Base-by-base conservation (phyloP, 2,329 filamentous ascomycete genomes). In the Aspergillus ibericus region DNA sequence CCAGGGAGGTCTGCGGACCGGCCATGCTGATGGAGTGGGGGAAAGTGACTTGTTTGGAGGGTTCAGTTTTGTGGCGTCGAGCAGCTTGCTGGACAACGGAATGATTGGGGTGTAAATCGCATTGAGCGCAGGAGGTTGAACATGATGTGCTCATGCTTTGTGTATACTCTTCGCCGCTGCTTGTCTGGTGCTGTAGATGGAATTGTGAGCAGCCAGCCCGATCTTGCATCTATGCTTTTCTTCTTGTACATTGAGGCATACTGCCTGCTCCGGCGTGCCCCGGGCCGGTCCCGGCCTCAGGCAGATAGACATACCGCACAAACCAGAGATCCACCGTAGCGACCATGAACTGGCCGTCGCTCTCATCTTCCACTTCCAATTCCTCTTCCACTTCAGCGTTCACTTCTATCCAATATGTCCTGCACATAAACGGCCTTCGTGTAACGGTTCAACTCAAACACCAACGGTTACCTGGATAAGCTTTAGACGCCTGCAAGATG, bases 31-130 rank as follows among this genome's bases (percentile, higher is more conserved):
- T 9, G 63, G 68, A 6, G 42, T 61, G 49, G 59, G 67, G 42
- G 76, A 75, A 40, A 68, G 66, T 27, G 73, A 81, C 62, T 77
- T 76, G 0, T 81, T 81, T 64, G 78, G 78, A 35, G 79, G 79
- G 4, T 81, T 81, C 56, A 80, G 78, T 61, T 81, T 79, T 49
- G 79, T 81, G 54, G 79, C 78, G 35, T 77, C 78, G 27, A 78
- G 74, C 63, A 80, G 78, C 55, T 66, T 81, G 51, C 70, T 81
- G 44, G 77, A 83, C 56, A 69, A 75, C 59, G 73, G 70, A 13
- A 53, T 72, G 16, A 54, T 72, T 29, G 70, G 70, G 60, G 70
- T 42, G 63, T 68, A 60, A 63, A 9, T 16, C 4, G 16, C 29
- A 32, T 13, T 1, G 18, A 22, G 38, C 6, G 10, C 38, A 42